Base-by-base conservation (phyloP, 441 rosid species). In the Gossypium gossypioides region DNA sequence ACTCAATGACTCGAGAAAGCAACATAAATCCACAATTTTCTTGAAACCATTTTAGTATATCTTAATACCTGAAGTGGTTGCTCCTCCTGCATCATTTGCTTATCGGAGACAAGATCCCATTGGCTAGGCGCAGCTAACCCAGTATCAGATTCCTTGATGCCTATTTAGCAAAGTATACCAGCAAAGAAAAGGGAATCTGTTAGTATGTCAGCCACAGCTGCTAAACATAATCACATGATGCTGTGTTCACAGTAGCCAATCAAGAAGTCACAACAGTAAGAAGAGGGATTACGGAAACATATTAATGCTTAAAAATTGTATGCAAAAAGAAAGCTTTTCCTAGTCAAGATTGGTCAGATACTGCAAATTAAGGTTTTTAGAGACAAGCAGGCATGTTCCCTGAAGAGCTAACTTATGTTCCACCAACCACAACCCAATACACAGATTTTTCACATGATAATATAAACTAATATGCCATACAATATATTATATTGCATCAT, bases 71-170 rank as follows among this genome's bases (percentile, higher is more conserved):
- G 97, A 54, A 94, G 94, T 7, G 97, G 99, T 65, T 94, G 99
- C 82, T 92, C 99, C 78, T 94, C 99, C 76, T 94, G 97, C 99
- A 94, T 94, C 99, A 94, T 94, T 74, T 92, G 97, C 71, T 94
- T 94, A 75, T 94, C 97, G 1, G 97, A 94, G 32, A 94, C 99
- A 71, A 94, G 99, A 85, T 94, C 99, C 99, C 99, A 94, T 64
- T 94, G 99, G 74, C 97, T 92, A 4, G 97, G 99, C 57, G 94
- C 89, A 74, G 97, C 99, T 79, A 94, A 81, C 9, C 99, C 99
- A 50, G 99, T 92, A 71, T 92, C 99, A 27, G 99, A 94, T 76
- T 94, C 99, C 85, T 94, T 94, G 62, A 92, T 92, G 75, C 98
- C 98, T 93, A 25, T 48, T 67, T 37, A 8, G 52, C 29, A 69